A percentile compares a stretch with the other conserved stretches of the same genome.
These are phyloP conservation scores for Leonotis leonurus DNA, from an alignment of 257 asterid species.

Conservation along the genomic window DNA sequence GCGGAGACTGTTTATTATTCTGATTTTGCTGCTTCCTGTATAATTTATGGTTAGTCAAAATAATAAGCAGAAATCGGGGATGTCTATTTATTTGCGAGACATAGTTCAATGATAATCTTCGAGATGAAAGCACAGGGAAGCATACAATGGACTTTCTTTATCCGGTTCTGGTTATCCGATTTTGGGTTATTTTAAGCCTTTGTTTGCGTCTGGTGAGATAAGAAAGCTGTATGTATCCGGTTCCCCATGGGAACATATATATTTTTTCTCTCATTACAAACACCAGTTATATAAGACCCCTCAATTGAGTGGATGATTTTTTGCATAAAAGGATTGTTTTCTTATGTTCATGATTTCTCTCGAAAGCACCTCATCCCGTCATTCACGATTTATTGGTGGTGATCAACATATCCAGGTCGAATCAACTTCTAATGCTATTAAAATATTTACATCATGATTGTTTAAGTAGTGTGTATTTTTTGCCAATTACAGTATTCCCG, in stretches of 20 bases:
- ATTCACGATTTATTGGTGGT: too few relatives aligned
- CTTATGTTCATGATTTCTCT: background rate
- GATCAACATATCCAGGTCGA: too few relatives aligned
- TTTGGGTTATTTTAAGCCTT: background rate
- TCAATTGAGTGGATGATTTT: background rate
- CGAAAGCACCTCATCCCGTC: background rate
- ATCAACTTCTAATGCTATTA: too few relatives aligned
- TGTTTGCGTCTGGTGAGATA: background rate
- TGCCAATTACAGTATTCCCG: too few relatives aligned
- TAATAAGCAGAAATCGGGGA: conserved; percentile 27
- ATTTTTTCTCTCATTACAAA: background rate
- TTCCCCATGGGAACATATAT: background rate
- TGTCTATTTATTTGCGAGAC: background rate
- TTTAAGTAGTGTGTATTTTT: too few relatives aligned
- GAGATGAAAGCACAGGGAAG: background rate
- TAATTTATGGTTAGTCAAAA: conserved; percentile 24
- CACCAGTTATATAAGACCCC: background rate
- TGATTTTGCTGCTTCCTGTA: conserved; percentile 20
- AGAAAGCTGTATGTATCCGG: conserved; percentile 8
- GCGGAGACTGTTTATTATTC: background rate
- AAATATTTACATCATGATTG: too few relatives aligned
- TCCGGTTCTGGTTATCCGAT: background rate
- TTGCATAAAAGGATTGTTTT: background rate
- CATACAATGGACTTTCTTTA: background rate
- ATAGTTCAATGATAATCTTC: background rate